These are phyloP conservation scores for Quercus variabilis DNA, from an alignment of 306 rosid genomes.

Conservation along the genomic window DNA sequence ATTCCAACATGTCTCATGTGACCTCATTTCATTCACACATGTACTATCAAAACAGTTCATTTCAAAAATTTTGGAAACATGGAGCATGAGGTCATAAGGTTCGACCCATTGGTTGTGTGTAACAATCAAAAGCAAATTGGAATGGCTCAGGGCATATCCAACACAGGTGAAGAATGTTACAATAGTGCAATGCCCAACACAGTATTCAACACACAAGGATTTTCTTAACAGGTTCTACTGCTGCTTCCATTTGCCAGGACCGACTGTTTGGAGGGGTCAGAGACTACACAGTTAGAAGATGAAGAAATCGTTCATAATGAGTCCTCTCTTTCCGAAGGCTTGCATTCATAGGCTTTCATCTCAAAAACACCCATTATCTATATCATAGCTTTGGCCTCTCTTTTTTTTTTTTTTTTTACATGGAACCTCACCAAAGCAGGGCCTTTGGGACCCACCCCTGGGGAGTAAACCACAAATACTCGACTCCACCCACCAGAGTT, in stretches of 20 bases:
- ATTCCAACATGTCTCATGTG: not conserved
- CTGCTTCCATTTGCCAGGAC: not conserved
- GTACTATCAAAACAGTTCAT: not conserved
- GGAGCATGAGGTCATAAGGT: not conserved
- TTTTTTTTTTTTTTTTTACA: too few relatives aligned
- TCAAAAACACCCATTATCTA: not conserved
- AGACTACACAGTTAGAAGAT: not conserved
- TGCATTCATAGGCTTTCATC: not conserved
- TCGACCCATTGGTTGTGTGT: not conserved
- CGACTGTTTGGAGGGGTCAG: not conserved
- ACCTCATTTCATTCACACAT: not conserved
- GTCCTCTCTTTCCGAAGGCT: not conserved
- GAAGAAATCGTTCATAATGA: not conserved
- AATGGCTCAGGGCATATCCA: not conserved
- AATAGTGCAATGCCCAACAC: not conserved
- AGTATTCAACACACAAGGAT: not conserved
- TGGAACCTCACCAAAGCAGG: too few relatives aligned
- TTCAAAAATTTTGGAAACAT: not conserved
- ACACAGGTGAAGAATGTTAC: not conserved
- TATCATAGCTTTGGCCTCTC: too few relatives aligned
- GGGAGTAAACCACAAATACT: too few relatives aligned
- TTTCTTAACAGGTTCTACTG: not conserved
- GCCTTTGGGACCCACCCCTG: too few relatives aligned
- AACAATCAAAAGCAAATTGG: not conserved
- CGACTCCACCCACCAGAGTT: too few relatives aligned